Base-by-base conservation (phyloP, 2,329 filamentous ascomycete genomes). In the Curvularia spicifera region DNA sequence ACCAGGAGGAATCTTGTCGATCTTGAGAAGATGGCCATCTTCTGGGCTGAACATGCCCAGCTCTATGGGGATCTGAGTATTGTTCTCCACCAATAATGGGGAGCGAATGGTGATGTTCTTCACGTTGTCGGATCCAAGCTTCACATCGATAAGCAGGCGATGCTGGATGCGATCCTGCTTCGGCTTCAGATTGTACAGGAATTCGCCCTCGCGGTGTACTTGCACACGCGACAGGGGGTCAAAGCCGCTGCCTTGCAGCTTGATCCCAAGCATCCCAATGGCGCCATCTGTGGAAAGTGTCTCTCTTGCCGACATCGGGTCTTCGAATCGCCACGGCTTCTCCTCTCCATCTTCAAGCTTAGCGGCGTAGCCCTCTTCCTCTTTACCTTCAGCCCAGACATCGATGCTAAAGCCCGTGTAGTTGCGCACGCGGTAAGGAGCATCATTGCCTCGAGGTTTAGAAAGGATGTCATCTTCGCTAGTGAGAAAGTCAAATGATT, bases 61-160 rank as follows among this genome's bases (percentile, higher is more conserved):
- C 76, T 99, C 95, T 13, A 99, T 88, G 0, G 95, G 94, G 43
- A 99, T 97, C 73, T 99, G 92, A 0, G 95, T 99, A 63, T 95
- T 91, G 77, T 99, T 99, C 74, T 99, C 95, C 7, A 99, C 88
- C 0, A 97, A 80, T 1, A 99, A 81, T 0, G 95, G 95, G 18
- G 94, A 98, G 26, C 95, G 87, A 71, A 99, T 88, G 1, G 93
- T 99, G 71, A 99, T 96, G 74, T 96, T 96, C 80, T 99, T 99
- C 79, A 99, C 91, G 70, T 98, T 98, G 80, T 99, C 94, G 0
- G 87, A 81, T n/a, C 93, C 95, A 24, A 99, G 84, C 52, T 87
- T 91, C 52, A 99, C 90, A 56, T 99, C 95, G 0, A 98, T 93
- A 24, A 98, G 87, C 18, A 99, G 85, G 22, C 93, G 90, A 75